Percentiles rank a stretch among this genome's conserved stretches.
phyloP scores from a whole-genome alignment of 495 filamentous ascomycete genomes.

The Xylaria palmicola region DNA sequence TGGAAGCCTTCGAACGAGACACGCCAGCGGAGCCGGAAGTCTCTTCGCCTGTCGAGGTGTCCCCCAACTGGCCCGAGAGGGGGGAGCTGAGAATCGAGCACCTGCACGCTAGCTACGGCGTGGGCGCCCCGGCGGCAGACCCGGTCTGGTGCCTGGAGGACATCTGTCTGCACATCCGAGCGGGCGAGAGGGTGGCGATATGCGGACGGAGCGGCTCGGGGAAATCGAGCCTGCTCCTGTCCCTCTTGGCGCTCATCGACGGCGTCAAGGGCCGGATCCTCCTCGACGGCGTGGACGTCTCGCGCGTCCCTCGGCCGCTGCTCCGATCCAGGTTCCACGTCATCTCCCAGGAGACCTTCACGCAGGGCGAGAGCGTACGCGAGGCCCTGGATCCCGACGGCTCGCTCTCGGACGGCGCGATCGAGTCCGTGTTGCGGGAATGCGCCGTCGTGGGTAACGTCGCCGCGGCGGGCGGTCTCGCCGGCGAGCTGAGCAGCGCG shows the following conservation, averaged over 20 bases:
- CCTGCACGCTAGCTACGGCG: conserved; percentile 27
- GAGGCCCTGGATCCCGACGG: background rate
- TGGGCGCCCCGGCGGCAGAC: background rate
- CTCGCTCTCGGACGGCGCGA: conserved; percentile 8
- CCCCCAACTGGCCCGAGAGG: conserved; percentile 34
- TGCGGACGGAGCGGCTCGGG: conserved; percentile 41
- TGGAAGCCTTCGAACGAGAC: conserved; percentile 39
- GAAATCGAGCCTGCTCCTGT: conserved; percentile 37
- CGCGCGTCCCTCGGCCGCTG: conserved; percentile 21
- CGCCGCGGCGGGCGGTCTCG: background rate
- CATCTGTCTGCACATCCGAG: conserved; percentile 30
- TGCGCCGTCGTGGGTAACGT: background rate
- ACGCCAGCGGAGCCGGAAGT: conserved; percentile 34
- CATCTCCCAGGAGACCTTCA: conserved; percentile 43
- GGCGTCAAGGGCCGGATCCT: conserved; percentile 28
- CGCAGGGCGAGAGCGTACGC: conserved; percentile 5
- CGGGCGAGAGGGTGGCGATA: conserved; percentile 36
- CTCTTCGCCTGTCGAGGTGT: conserved; percentile 16
- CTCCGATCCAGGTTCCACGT: conserved; percentile 38
- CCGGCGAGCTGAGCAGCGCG: background rate
- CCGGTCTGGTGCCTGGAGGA: conserved; percentile 26
- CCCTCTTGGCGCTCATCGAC: conserved; percentile 38
- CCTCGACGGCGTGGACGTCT: conserved; percentile 37
- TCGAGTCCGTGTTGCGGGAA: background rate
- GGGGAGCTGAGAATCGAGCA: conserved; percentile 31